These are phyloP conservation scores for Albatrellus ellisii DNA, from an alignment of 768 basidiomycete species.

Conservation along the genomic window DNA sequence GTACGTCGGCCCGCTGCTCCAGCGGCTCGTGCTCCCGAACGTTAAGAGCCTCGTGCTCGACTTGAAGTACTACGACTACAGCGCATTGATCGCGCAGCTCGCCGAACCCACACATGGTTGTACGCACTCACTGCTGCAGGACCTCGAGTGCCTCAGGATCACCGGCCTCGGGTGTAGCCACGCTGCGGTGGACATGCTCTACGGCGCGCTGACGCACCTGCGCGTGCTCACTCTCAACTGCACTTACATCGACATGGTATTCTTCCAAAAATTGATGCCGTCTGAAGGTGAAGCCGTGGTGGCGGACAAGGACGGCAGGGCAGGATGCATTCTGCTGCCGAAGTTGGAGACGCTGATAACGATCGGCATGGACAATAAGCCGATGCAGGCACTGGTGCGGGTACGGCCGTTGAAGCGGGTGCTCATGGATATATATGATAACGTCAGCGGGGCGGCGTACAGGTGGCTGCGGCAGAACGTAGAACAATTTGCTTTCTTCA, in stretches of 20 bases:
- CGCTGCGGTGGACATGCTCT: constrained; percentile 24
- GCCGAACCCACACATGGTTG: constrained; percentile 23
- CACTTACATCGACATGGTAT: constrained; percentile 18
- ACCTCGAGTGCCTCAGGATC: constrained; percentile 40
- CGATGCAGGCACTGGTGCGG: constrained; percentile 35
- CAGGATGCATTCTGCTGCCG: constrained; percentile 29
- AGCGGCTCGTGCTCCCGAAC: constrained; percentile 23
- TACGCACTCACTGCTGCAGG: constrained; percentile 29
- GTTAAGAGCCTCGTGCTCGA: constrained; percentile 33
- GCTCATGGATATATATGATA: constrained; percentile 31
- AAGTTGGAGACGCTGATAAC: constrained; percentile 35
- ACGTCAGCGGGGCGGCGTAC: too few species aligned
- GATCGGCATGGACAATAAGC: constrained; percentile 26
- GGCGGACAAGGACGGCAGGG: not conserved
- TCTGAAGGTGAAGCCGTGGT: constrained; percentile 7
- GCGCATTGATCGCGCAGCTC: constrained; percentile 32
- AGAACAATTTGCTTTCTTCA: constrained; percentile 50
- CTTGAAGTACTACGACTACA: constrained; percentile 42
- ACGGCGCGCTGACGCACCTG: constrained; percentile 35
- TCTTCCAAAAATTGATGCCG: constrained; percentile 15
- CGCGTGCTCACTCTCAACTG: constrained; percentile 29
- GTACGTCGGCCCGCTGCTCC: constrained; percentile 21
- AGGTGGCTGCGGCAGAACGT: constrained; percentile 52
- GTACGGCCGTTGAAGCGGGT: constrained; percentile 31
- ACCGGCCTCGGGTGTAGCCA: constrained; percentile 31